Percentiles rank a stretch among this genome's conserved stretches.
Evolutionary conservation across 2,329 filamentous ascomycete genomes (phyloP).

Genomic region (Epicoccum sorghinum): DNA sequence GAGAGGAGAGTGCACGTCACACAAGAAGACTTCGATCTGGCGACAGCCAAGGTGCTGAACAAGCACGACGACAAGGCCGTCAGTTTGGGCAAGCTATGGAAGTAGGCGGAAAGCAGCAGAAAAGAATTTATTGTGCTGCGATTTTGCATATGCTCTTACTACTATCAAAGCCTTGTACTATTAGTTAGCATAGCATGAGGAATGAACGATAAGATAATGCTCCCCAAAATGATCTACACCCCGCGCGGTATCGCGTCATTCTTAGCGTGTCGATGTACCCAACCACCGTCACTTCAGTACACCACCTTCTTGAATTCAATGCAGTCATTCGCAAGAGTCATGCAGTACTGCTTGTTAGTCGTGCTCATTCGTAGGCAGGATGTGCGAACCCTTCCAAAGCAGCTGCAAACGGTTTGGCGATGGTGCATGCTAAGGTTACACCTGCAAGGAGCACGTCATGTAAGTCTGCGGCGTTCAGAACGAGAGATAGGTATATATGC

Average conservation of each 20-base stretch:
- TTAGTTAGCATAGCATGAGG: slow-evolving; percentile 20
- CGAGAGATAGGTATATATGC: no score
- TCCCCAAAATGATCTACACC: not conserved
- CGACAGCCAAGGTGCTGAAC: slow-evolving; percentile 98
- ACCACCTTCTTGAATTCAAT: not conserved
- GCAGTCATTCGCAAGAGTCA: no score
- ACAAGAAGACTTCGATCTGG: slow-evolving; percentile 98
- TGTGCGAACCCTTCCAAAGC: no score
- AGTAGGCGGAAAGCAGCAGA: slow-evolving; percentile 54
- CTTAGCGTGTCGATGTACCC: not conserved
- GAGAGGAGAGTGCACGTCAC: slow-evolving; percentile 97
- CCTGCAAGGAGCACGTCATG: no score
- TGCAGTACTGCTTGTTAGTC: no score
- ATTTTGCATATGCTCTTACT: not conserved
- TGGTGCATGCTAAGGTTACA: no score
- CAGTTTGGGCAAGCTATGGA: slow-evolving; percentile 85
- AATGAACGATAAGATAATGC: slow-evolving; percentile 13
- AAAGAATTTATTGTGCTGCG: not conserved
- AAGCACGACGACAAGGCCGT: slow-evolving; percentile 99
- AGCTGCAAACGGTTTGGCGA: no score
- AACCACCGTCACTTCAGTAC: not conserved
- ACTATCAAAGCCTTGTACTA: slow-evolving; percentile 16
- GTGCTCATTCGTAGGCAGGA: no score
- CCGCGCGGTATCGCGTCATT: slow-evolving; percentile 17
- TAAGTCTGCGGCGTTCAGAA: no score